These are phyloP conservation scores for Ascoidea rubescens DNA, from an alignment of 805 yeast genomes.

Conservation along the genomic window DNA sequence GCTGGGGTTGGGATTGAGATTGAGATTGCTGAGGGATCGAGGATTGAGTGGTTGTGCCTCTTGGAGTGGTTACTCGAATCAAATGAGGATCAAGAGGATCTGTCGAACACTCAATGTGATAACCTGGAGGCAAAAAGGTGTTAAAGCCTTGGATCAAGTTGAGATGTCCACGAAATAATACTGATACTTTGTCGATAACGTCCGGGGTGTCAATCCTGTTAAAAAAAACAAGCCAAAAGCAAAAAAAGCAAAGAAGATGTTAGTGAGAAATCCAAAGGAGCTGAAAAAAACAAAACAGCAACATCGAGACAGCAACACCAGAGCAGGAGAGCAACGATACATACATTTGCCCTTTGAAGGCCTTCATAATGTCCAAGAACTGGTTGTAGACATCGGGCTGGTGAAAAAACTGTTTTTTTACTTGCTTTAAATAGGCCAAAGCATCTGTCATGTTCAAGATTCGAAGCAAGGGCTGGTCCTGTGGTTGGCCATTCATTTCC, in stretches of 20 bases:
- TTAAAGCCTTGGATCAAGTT: conserved; percentile 92
- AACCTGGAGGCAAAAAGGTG: conserved; percentile 95
- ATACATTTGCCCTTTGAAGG: conserved; percentile 78
- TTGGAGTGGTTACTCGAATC: conserved; percentile 88
- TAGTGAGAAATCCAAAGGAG: conserved; percentile 6
- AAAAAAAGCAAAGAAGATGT: conserved; percentile 12
- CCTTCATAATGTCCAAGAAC: conserved; percentile 96
- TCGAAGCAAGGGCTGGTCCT: background rate
- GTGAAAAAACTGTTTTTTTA: conserved; percentile 77
- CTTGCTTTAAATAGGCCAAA: conserved; percentile 87
- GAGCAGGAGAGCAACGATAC: conserved; percentile 14
- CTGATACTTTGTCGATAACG: conserved; percentile 89
- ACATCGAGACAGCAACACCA: background rate
- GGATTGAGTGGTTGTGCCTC: conserved; percentile 49
- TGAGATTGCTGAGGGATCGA: background rate
- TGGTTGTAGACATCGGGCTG: conserved; percentile 95
- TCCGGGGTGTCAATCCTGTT: conserved; percentile 84
- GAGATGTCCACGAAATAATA: conserved; percentile 85
- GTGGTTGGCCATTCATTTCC: too few relatives aligned
- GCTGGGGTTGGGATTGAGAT: background rate
- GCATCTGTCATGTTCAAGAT: conserved; percentile 86
- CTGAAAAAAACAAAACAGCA: background rate
- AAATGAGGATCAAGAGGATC: conserved; percentile 88
- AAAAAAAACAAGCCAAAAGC: conserved; percentile 13
- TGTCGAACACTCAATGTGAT: conserved; percentile 77